Evolutionary conservation across 2,329 filamentous ascomycete species (phyloP).

Genomic region (Ophiostoma sp.): DNA sequence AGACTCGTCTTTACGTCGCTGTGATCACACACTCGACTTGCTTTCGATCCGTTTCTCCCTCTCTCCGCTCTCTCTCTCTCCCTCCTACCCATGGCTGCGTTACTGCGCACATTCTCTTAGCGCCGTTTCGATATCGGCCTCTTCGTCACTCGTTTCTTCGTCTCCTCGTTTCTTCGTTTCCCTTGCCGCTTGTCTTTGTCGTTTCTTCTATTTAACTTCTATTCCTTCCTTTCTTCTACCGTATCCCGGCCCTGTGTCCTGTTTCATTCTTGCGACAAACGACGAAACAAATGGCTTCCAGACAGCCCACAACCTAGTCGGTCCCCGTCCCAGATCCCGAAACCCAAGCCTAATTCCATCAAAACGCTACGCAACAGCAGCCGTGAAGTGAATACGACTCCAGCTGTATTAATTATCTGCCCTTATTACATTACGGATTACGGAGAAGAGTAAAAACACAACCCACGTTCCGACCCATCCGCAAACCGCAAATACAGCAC

Average conservation of each 20-base stretch:
- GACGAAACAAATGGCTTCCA: not conserved
- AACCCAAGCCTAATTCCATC: not conserved
- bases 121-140: not conserved
- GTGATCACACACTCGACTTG: too few species aligned
- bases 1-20: not conserved
- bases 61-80: not conserved
- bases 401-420: not conserved
- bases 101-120: conserved; percentile 16
- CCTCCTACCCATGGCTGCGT: conserved; percentile 11
- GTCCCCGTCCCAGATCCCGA: not conserved
- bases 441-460: not conserved
- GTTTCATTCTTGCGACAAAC: conserved; percentile 6
- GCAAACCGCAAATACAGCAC: conserved; percentile 1
- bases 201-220: not conserved
- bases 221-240: not conserved
- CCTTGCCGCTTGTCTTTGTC: too few species aligned
- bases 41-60: too few species aligned
- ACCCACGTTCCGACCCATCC: conserved; percentile 10
- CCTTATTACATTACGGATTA: not conserved
- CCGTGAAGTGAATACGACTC: not conserved
- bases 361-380: not conserved
- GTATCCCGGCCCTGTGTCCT: not conserved
- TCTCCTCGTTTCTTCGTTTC: not conserved
- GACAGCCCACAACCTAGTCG: not conserved
- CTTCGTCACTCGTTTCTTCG: conserved; percentile 10